Base-by-base conservation (phyloP, 805 yeast species). In the Teunomyces panamensis region DNA sequence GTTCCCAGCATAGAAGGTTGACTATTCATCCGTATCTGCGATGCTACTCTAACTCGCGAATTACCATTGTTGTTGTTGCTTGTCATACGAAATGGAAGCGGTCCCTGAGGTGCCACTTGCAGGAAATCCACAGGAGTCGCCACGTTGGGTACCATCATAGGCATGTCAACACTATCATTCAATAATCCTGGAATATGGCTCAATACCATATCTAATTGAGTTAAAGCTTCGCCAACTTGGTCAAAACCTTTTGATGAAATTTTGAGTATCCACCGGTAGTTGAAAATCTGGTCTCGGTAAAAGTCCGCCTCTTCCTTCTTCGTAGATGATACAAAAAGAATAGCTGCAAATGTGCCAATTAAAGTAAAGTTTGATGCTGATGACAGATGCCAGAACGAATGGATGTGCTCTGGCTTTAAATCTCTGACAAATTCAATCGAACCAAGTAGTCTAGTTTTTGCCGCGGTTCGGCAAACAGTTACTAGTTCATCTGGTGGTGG, bases 351-450 rank as follows among this genome's bases (percentile, higher is more conserved):
- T 0, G 92, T 81, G 2, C 96, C 97, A 34, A 90, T 88, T 32
- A 88, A 67, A 5, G 96, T 82, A 53, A 91, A 81, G 58, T 88
- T 89, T 10, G 86, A 77, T 0, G 94, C 76, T 0, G 96, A 80
- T 1, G 90, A 81, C 1, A 90, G 80, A 65, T 88, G 94, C 97
- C 97, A 91, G 63, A 89, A 90, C 9, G 96, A 81, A 60, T 84
- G 91, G 42, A 89, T 75, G 59, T 89, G 96, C 55, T 89, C 96
- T 8, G 86, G 84, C 55, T 83, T 84, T 62, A 91, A 73, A 50
- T 82, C 85, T 43, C 84, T 71, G 8, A 88, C 83, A 63, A 89
- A 87, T 46, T 87, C 94, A 50, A 87, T 80, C 0, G 96, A 88
- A 0, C 96, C 96, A 6, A 80, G 67, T 13, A 91, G 71, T 58